These are phyloP conservation scores for Leccinum fibrillosum DNA, from an alignment of 768 basidiomycete genomes.

Conservation along the genomic window DNA sequence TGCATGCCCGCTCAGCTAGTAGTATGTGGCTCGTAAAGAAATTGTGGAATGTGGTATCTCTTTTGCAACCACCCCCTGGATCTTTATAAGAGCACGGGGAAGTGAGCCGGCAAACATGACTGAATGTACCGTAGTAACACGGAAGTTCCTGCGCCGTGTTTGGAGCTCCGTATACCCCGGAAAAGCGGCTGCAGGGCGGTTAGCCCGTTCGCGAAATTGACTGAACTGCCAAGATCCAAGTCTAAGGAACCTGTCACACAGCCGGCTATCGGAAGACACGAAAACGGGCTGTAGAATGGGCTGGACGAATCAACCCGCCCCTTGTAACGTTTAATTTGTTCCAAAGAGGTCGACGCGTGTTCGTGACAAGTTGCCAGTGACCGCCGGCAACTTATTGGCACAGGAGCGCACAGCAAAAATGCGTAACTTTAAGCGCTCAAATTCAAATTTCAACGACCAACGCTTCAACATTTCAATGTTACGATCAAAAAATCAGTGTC, in stretches of 20 bases:
- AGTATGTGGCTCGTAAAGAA: neutral
- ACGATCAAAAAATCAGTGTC: neutral
- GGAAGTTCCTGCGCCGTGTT: neutral
- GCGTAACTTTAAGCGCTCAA: neutral
- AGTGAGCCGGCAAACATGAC: neutral
- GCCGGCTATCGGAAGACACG: neutral
- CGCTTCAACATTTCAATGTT: neutral
- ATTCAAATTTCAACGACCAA: no score
- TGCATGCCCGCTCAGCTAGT: slow-evolving; percentile 8
- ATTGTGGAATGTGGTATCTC: neutral
- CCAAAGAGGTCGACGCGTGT: no score
- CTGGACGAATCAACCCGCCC: neutral
- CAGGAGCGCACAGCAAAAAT: neutral
- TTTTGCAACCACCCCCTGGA: neutral
- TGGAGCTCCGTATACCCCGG: neutral
- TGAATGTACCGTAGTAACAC: neutral
- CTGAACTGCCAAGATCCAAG: neutral
- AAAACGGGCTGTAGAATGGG: neutral
- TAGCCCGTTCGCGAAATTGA: neutral
- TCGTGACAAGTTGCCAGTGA: no score
- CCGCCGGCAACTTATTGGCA: no score
- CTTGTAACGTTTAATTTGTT: no score
- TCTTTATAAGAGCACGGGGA: neutral
- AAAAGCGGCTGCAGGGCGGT: neutral
- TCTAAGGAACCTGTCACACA: neutral